Evolutionary conservation across 2,329 filamentous ascomycete species (phyloP).

Genomic region (Aspergillus caelatus): DNA sequence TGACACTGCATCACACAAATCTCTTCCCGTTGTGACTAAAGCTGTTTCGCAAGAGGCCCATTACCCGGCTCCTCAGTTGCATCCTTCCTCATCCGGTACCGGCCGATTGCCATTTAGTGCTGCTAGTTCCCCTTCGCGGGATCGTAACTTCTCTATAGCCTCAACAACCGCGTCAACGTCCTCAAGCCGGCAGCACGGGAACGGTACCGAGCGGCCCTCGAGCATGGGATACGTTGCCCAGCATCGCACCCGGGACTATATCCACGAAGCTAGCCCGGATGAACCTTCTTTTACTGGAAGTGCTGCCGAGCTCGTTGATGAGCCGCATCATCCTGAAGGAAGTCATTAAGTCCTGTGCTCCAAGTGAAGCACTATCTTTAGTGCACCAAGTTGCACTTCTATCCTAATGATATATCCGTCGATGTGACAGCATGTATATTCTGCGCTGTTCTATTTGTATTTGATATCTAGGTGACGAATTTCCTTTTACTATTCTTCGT

Average conservation of each 20-base stretch:
- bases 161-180: slow-evolving; percentile 41
- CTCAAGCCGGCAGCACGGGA: slow-evolving; percentile 37
- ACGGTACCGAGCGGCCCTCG: slow-evolving; percentile 43
- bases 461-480: slow-evolving; percentile 24
- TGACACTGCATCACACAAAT: slow-evolving; percentile 15
- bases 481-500: slow-evolving; percentile 16
- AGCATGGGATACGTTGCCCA: slow-evolving; percentile 55
- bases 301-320: slow-evolving; percentile 48
- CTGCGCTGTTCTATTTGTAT: slow-evolving; percentile 12
- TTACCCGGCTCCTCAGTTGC: slow-evolving; percentile 24
- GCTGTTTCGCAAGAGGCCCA: slow-evolving; percentile 15
- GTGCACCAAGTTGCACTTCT: background rate
- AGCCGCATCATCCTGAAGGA: slow-evolving; percentile 23
- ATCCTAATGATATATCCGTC: slow-evolving; percentile 10
- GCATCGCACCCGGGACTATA: slow-evolving; percentile 52
- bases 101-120: slow-evolving; percentile 48
- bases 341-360: slow-evolving; percentile 15
- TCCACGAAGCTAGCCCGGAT: slow-evolving; percentile 46
- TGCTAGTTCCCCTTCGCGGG: slow-evolving; percentile 38
- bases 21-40: slow-evolving; percentile 26
- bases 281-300: slow-evolving; percentile 44
- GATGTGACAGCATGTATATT: slow-evolving; percentile 11
- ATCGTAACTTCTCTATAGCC: slow-evolving; percentile 39
- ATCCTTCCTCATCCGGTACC: slow-evolving; percentile 30
- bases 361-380: background rate